A percentile compares a stretch with the other conserved stretches of the same genome.
phyloP scores from a whole-genome alignment of 176 grass and related monocot species.

The Pontederia paniculata region DNA sequence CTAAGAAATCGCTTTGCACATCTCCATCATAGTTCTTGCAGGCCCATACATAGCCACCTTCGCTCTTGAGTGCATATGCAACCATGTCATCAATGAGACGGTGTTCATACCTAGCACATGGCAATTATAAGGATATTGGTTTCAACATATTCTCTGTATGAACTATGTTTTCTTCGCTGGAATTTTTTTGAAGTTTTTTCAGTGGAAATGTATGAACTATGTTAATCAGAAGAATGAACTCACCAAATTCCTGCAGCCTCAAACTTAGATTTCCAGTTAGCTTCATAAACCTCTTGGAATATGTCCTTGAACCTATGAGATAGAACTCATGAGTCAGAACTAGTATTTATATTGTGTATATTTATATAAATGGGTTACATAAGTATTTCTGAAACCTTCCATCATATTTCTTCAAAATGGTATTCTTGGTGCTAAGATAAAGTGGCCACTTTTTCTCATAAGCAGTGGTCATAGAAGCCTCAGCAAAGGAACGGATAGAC shows the following conservation, averaged over 20 bases:
- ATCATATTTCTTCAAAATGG: constrained; percentile 92
- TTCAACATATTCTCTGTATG: too few species aligned
- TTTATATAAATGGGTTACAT: constrained; percentile 7
- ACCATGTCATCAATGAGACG: constrained; percentile 99
- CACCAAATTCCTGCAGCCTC: constrained; percentile 88
- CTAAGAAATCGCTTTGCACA: constrained; percentile 85
- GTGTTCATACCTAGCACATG: constrained; percentile 71
- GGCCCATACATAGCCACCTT: constrained; percentile 96
- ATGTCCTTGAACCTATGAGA: constrained; percentile 83
- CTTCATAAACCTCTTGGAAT: constrained; percentile 87
- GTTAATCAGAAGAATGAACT: constrained; percentile 11
- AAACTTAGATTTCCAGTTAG: constrained; percentile 62
- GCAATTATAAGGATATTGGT: not conserved
- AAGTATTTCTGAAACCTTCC: constrained; percentile 40
- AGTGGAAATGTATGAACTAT: not conserved
- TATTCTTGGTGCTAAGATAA: constrained; percentile 98
- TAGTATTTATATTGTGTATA: not conserved
- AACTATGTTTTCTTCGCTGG: too few species aligned
- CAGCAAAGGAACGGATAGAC: constrained; percentile 78
- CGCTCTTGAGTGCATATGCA: constrained; percentile 85
- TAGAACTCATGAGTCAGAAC: not conserved
- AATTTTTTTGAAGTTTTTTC: too few species aligned
- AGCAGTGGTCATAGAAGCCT: constrained; percentile 73
- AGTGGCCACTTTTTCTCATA: constrained; percentile 92
- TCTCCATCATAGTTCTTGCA: constrained; percentile 99